Evolutionary conservation across 441 rosid genomes (phyloP), one percentile per base, ranked within the genome.

Genomic region (Eruca vesicaria): DNA sequence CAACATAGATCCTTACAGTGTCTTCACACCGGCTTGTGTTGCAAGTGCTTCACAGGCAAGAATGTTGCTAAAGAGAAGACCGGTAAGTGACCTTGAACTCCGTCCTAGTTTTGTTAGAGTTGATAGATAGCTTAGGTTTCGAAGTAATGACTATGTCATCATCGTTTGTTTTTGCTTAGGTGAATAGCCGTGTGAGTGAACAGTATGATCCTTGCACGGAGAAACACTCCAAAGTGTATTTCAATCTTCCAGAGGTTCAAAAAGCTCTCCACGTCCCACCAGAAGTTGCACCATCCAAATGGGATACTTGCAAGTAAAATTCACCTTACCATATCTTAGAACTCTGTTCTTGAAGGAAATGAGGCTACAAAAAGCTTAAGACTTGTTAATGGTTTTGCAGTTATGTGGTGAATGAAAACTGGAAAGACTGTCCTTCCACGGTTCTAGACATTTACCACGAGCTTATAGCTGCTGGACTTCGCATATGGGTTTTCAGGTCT

Each of bases 191-290:
- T 65, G 75, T 87, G 60, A 82, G 88, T 15, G 92, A 93, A 73
- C 81, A 86, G 79, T 95, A 95, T 59, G 99, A 95, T 84, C 99
- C 99, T 53, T 95, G 99, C 84, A 91, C 99, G 0, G 99, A 95
- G 82, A 74, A 81, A 77, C 95, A 95, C 76, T 85, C 97, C 6
- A 80, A 64, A 63, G 78, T 80, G 20, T 95, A 92, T 77, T 95
- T 95, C 86, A 95, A 91, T 83, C 84, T 23, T 32, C 96, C 91
- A 41, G 95, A 86, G 80, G 99, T 95, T 82, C 93, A 89, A 70
- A 69, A 71, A 68, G 93, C 98, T 10, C 91, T 95, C 67, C 92
- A 95, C 82, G 96, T 92, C 81, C 74, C 82, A 66, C 74, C 88
- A 63, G 81, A 84, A 79, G 63, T 81, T 78, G 92, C 93, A 63